Evolutionary conservation across 1,139 yeast species (phyloP), one percentile per base, ranked within the genome.

Genomic region (Scheffersomyces stambukii): DNA sequence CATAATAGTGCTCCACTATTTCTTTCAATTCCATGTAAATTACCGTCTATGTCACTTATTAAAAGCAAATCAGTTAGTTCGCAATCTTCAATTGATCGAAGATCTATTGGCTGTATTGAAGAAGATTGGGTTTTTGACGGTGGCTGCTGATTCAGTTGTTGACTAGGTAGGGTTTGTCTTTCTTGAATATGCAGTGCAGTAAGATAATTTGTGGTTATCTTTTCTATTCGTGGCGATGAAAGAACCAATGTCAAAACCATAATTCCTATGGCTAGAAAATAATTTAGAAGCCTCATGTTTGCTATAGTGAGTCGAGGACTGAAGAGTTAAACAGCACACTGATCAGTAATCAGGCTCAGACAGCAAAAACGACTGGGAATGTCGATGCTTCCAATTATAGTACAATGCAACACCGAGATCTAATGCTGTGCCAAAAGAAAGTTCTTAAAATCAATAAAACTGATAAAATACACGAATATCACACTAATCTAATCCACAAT

Each of bases 21-120:
- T 37, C 98, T 64, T 41, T 81, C 80, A 9, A 91, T 56, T 0
- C 93, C 96, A 50, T 86, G 93, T 12, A 91, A 54, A 16, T 83
- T 79, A 1, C 98, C 98, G 46, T 91, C 96, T 2, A 89, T 73
- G 43, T 91, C 95, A 16, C 94, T 78, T 1, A 85, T 76, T 11
- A 89, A 55, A 2, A 88, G 54, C 15, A 81, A 50, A 42, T 80
- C 77, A 1, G 82, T 67, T 15, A 86, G 60, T 19, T 60, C 54
- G 66, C 81, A 81, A 37, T 78, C 81, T 12, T 56, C 56, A 13
- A 78, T 57, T 6, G 67, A 56, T 32, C 74, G 43, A 8, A 54
- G 40, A 30, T 63, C 64, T n/a, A 64, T 36, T 4, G 70, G 10
- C n/a, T 15, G 9, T 3, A 10, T n/a, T 7, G 16, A 10, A 33